A percentile compares a stretch with the other conserved stretches of the same genome.
phyloP scores from a whole-genome alignment of 1,284 basidiomycete genomes.

The Ustilago cynodontis region DNA sequence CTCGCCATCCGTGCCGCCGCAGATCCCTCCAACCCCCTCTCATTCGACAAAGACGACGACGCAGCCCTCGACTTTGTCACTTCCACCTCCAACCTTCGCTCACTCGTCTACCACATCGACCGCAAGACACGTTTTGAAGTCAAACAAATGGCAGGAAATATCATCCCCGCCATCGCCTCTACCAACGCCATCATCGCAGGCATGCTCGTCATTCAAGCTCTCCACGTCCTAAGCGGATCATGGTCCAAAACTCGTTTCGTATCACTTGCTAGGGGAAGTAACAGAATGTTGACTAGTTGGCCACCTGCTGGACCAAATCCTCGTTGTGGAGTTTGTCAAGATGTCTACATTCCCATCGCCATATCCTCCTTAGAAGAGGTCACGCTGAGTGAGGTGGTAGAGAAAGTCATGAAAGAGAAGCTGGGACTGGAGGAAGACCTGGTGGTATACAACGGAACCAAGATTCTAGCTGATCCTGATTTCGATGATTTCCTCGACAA shows the following conservation, averaged over 20 bases:
- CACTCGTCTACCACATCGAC: conserved; percentile 85
- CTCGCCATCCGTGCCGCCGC: conserved; percentile 80
- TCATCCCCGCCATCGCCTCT: conserved; percentile 93
- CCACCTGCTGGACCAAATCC: conserved; percentile 45
- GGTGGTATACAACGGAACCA: conserved; percentile 79
- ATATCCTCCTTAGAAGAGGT: conserved; percentile 77
- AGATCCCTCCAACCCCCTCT: conserved; percentile 78
- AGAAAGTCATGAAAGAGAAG: conserved; percentile 73
- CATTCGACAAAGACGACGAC: conserved; percentile 98
- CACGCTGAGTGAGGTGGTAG: conserved; percentile 80
- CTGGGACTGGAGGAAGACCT: conserved; percentile 69
- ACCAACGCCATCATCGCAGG: conserved; percentile 98
- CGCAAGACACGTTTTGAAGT: conserved; percentile 94
- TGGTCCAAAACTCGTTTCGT: conserved; percentile 52
- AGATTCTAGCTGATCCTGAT: conserved; percentile 86
- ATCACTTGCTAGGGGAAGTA: conserved; percentile 41
- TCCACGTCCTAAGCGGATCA: conserved; percentile 77
- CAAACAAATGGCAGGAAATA: conserved; percentile 99
- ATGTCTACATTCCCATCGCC: conserved; percentile 81
- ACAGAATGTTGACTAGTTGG: conserved; percentile 45
- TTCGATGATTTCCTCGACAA: conserved; percentile 85
- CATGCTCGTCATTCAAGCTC: conserved; percentile 89
- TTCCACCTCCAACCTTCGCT: conserved; percentile 90
- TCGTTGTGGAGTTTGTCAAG: conserved; percentile 84
- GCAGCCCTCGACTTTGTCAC: conserved; percentile 97